Base-by-base conservation (phyloP, 2,329 filamentous ascomycete species). In the Ophiostoma piceae region DNA sequence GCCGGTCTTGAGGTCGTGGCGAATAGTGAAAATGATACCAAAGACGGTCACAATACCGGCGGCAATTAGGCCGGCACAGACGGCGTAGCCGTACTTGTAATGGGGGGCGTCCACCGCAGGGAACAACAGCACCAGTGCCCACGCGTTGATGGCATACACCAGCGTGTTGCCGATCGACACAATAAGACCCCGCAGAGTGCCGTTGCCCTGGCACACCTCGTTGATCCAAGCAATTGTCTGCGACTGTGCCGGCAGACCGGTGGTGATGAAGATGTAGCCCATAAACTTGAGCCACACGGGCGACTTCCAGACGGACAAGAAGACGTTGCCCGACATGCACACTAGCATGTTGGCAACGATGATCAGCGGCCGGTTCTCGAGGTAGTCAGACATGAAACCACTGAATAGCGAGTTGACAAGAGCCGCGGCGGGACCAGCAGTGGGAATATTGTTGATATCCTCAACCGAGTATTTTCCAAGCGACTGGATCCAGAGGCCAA, bases 151-250 rank as follows among this genome's bases (percentile, higher is more conserved):
- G 47, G 47, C 47, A 22, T 54, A 54, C 19, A 54, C 47, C 16
- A 54, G 47, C 47, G 47, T 54, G 47, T 54, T 54, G 19, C 47
- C 47, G 47, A 54, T 54, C 6, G 47, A 54, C 47, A 54, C 47
- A 9, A 54, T 54, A 5, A 54, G 47, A 9, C 47, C 47, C 8
- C 47, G 47, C 47, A 54, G 47, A 12, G 47, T 54, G 19, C 47
- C 47, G 47, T 54, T 54, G 19, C 47, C 47, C 47, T 54, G 47
- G 16, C 47, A 54, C 7, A 54, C 47, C 19, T 54, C 47, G 47
- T 54, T 54, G 47, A 54, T 22, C 47, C 47, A 54, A 19, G 47
- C 47, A 54, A 54, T 54, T 6, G 47, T 54, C 47, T 54, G 47
- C 47, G 47, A 54, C 19, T 54, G 47, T 54, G 47, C 47, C 6